Evolutionary conservation across 768 basidiomycete genomes (phyloP).

Genomic region (Hydnomerulius pinastri): DNA sequence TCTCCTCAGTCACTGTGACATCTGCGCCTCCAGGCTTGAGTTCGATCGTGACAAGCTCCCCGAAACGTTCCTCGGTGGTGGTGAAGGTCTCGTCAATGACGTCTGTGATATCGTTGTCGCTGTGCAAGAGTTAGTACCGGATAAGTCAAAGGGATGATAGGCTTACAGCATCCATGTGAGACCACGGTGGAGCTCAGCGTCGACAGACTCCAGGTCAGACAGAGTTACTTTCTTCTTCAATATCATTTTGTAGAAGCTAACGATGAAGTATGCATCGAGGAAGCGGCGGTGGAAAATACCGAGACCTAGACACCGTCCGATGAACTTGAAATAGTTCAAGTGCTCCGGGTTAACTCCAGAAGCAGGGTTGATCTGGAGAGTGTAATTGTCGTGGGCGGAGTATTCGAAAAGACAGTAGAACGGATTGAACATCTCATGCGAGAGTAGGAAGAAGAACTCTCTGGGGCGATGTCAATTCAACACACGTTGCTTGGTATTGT

Average conservation of each 20-base stretch:
- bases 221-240: conserved; percentile 96
- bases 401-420: conserved; percentile 99
- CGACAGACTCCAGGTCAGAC: conserved; percentile 93
- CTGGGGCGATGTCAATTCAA: conserved; percentile 42
- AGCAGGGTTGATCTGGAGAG: conserved; percentile 98
- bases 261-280: conserved; percentile 99
- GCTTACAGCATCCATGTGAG: conserved; percentile 99
- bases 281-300: conserved; percentile 99
- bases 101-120: conserved; percentile 98
- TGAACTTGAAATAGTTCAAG: conserved; percentile 99
- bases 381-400: conserved; percentile 99
- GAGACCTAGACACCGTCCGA: conserved; percentile 91
- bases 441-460: conserved; percentile 99
- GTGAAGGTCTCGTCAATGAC: conserved; percentile 98
- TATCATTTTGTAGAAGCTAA: conserved; percentile 99
- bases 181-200: conserved; percentile 91
- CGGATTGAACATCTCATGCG: conserved; percentile 99
- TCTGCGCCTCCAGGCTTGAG: conserved; percentile 88
- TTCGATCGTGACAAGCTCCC: conserved; percentile 96
- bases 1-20: conserved; percentile 89
- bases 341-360: conserved; percentile 99
- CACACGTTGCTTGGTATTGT: not conserved
- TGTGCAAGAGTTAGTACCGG: conserved; percentile 33
- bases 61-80: conserved; percentile 96
- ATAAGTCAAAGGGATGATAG: not conserved